Base-by-base conservation (phyloP, 2,329 filamentous ascomycete species). In the Alternaria novae-zelandiae region DNA sequence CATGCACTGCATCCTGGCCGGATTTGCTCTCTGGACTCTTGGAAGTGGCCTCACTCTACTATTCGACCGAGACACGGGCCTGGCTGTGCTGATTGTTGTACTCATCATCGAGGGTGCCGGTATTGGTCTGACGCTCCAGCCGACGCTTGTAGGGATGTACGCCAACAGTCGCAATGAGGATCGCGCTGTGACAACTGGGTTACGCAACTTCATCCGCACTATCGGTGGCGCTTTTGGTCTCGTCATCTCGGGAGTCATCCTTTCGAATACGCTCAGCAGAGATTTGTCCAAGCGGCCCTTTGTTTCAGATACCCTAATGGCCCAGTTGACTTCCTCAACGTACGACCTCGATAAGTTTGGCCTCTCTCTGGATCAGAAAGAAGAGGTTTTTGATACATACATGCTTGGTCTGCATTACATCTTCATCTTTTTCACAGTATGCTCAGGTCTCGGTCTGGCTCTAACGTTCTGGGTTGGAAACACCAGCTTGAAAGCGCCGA, bases 201-300 rank as follows among this genome's bases (percentile, higher is more conserved):
- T 86, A 55, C 83, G 88, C 3, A 90, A 90, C 69, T 90, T 90
- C 72, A 83, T 89, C 65, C 85, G 89, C 9, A 86, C 84, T 45
- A 79, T 87, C 3, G 88, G 88, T 8, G 88, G 87, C 23, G 82
- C 87, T 1, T 82, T 84, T n/a, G 88, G 88, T 0, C 81, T 90
- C 0, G 87, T 87, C 0, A 78, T 89, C n/a, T 69, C 66, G 45
- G 67, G 65, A 6, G 64, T 65, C 8, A 64, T 70, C 10, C 59
- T 71, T 15, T 65, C 68, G 10, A 72, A 69, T n/a, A 67, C 68
- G 6, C 65, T 72, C 2, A 66, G 64, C 11, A 41, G 50, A 21
- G 26, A 65, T 7, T 57, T 73, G 5, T 57, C 53, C 4, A 51
- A 54, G 26, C 56, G 57, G 5, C 28, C 60, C 7, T 72, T 70